Evolutionary conservation across 2,329 filamentous ascomycete species (phyloP), one percentile per base, ranked within the genome.

Genomic region (Dryadomyces sulphureus): DNA sequence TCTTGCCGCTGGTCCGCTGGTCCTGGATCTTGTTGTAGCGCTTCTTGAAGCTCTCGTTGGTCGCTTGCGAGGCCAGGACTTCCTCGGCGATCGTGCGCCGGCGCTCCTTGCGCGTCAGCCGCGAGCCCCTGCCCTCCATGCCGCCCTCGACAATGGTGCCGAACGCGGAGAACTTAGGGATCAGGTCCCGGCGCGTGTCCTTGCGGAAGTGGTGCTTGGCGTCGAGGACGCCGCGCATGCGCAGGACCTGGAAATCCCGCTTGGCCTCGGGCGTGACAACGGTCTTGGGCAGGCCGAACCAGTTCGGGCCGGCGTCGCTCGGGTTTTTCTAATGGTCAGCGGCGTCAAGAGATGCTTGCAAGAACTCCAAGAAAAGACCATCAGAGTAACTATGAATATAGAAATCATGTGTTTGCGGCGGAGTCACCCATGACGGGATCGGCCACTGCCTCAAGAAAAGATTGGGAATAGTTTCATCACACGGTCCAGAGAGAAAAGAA

Each of bases 191-290:
- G 46, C 77, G 73, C 43, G 67, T 75, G 44, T 90, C 81, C 62
- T 95, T 96, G 61, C 90, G 93, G 70, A 94, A 94, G 57, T 90
- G 84, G 43, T 84, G 73, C 60, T 96, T 90, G 1, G 88, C 81
- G 54, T 96, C 90, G 20, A 96, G 71, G 19, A 94, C 81, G 47
- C 80, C 81, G 61, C 92, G 79, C 82, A 95, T 90, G 53, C 86
- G 81, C 49, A 98, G 69, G 11, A 96, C 69, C 62, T 95, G 88
- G 43, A 95, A 70, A 59, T 98, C 90, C 54, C 87, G 76, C 64
- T 89, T 94, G 22, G 48, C 48, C 24, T 93, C 80, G 8, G 87
- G 77, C 0, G 88, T 94, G 43, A 94, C 65, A 43, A 85, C 72
- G 22, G 90, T 95, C 56, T 80, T 80, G 6, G 89, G 89, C 45